phyloP scores from a whole-genome alignment of 192 early-diverging fungal genomes.

The Coemansia sp. region DNA sequence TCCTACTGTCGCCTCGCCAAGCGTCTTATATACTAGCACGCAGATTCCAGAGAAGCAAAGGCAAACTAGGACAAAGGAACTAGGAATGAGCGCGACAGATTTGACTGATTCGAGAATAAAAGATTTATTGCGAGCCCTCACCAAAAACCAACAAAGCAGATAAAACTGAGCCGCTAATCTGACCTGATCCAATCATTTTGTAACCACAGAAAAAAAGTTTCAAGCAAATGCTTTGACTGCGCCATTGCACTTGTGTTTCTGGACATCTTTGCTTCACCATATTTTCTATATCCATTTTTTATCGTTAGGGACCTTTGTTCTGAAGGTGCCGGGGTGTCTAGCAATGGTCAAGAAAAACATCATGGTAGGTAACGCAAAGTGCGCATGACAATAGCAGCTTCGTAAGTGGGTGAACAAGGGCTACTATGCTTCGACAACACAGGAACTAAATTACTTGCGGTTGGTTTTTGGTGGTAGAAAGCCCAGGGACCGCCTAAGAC shows the following conservation, averaged over 20 bases:
- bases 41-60: background rate
- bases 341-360: conserved; percentile 17
- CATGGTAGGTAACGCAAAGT: background rate
- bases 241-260: background rate
- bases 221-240: background rate
- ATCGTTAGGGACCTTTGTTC: background rate
- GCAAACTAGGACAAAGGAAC: background rate
- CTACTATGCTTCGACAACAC: background rate
- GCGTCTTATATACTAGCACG: background rate
- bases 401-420: background rate
- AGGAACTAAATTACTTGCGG: background rate
- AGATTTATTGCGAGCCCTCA: too few species aligned
- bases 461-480: background rate
- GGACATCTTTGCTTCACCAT: background rate
- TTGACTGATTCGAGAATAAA: too few species aligned
- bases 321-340: too few species aligned
- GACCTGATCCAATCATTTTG: too few species aligned
- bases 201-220: background rate
- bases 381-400: background rate
- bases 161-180: background rate
- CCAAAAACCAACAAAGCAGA: conserved; percentile 1
- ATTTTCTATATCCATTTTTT: background rate
- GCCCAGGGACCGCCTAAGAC: background rate
- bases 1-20: background rate
- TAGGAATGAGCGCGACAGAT: too few species aligned